These are phyloP conservation scores for Diversispora eburnea DNA, from an alignment of 192 early-diverging fungal species.

Conservation along the genomic window DNA sequence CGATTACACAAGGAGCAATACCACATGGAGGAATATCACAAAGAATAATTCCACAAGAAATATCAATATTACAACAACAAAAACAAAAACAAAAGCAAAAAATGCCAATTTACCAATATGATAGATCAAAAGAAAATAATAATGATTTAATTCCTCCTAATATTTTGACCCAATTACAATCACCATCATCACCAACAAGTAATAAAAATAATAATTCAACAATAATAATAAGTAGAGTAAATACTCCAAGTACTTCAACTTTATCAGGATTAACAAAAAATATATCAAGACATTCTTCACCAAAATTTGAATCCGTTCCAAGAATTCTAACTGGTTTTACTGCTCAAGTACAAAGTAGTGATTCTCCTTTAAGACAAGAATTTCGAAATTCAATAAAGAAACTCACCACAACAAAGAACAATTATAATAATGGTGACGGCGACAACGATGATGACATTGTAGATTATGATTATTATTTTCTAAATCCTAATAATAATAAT, in stretches of 20 bases:
- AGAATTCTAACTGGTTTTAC: not conserved
- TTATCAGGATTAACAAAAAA: constrained; percentile 1
- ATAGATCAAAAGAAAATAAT: too few relatives aligned
- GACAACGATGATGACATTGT: too few relatives aligned
- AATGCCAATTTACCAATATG: too few relatives aligned
- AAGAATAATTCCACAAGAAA: not conserved
- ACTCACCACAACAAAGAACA: too few relatives aligned
- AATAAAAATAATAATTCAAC: not conserved
- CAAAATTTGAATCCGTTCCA: constrained; percentile 2
- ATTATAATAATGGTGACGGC: too few relatives aligned
- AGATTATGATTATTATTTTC: too few relatives aligned
- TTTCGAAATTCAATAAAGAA: not conserved
- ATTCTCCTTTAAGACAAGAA: constrained; percentile 2
- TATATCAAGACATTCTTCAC: not conserved
- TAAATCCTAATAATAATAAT: too few relatives aligned
- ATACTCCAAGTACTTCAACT: not conserved
- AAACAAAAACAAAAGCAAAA: not conserved
- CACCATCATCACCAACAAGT: not conserved
- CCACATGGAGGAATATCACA: too few relatives aligned
- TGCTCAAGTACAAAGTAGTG: constrained; percentile 15
- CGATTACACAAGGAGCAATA: not conserved
- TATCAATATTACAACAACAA: not conserved
- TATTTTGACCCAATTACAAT: not conserved
- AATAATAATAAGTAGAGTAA: not conserved
- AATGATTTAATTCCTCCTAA: not conserved